Percentiles rank a stretch among this genome's conserved stretches.
These are phyloP conservation scores for Ustilaginoidea virens DNA, from an alignment of 2,329 filamentous ascomycete genomes.

Conservation along the genomic window DNA sequence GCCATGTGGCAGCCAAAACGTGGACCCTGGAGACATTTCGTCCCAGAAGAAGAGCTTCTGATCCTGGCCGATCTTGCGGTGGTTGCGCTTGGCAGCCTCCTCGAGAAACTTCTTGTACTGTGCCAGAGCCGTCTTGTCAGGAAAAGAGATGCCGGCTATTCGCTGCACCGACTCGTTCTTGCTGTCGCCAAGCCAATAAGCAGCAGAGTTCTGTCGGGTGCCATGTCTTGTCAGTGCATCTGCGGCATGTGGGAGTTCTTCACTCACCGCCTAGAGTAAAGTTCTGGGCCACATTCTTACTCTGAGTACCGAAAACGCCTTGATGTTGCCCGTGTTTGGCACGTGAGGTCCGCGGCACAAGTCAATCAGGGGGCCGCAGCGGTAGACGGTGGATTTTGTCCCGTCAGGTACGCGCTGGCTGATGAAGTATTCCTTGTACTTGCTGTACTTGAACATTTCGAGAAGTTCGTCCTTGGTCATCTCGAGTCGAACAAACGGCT, in stretches of 20 bases:
- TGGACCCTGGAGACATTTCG: conserved; percentile 79
- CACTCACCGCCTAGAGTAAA: not conserved
- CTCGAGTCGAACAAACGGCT: conserved; percentile 79
- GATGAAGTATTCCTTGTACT: conserved; percentile 98
- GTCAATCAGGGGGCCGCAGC: conserved; percentile 87
- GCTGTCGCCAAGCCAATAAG: conserved; percentile 89
- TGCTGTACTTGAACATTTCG: conserved; percentile 94
- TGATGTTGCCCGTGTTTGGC: conserved; percentile 78
- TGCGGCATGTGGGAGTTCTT: too few species aligned
- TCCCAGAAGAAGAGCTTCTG: conserved; percentile 98
- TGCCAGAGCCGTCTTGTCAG: conserved; percentile 86
- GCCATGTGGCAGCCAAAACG: conserved; percentile 85
- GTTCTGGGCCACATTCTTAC: too few species aligned
- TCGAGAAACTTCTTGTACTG: conserved; percentile 92
- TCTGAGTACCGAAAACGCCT: conserved; percentile 89
- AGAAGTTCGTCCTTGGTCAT: conserved; percentile 82
- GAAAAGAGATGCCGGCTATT: conserved; percentile 90
- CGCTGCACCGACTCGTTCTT: conserved; percentile 90
- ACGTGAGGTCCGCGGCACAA: conserved; percentile 91
- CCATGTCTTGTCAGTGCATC: too few species aligned
- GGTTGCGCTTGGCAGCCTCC: conserved; percentile 95
- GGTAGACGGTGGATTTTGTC: conserved; percentile 85
- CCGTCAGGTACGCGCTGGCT: conserved; percentile 55
- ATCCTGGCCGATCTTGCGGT: conserved; percentile 83
- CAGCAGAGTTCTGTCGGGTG: conserved; percentile 41